Percentiles rank a stretch among this genome's conserved stretches.
These are phyloP conservation scores for Erysimum cheiranthoides DNA, from an alignment of 345 rosid genomes.

Conservation along the genomic window DNA sequence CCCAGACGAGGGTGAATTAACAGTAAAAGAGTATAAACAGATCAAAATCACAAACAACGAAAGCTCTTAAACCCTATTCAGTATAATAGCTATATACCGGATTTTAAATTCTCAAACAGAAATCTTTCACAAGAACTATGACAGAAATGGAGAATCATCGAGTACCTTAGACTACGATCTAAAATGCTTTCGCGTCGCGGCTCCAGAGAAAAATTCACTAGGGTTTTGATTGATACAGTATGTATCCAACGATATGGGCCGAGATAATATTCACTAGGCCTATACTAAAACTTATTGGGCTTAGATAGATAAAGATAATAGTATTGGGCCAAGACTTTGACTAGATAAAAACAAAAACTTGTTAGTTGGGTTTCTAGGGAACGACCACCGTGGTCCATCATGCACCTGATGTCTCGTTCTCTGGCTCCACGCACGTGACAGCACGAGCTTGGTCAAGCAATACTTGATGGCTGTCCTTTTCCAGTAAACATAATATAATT, in stretches of 20 bases:
- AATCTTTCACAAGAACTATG: too few species aligned
- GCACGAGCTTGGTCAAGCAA: conserved; percentile 36
- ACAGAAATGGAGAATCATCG: not conserved
- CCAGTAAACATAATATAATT: conserved; percentile 1
- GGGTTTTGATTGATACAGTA: conserved; percentile 36
- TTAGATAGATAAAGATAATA: not conserved
- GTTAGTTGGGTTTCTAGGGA: conserved; percentile 34
- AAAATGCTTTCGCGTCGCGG: conserved; percentile 37
- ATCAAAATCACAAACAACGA: not conserved
- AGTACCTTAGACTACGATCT: conserved; percentile 30
- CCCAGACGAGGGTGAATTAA: not conserved
- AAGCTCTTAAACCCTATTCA: too few species aligned
- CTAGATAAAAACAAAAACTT: conserved; percentile 17
- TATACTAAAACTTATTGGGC: not conserved
- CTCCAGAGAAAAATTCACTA: conserved; percentile 10
- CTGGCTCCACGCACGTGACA: conserved; percentile 48
- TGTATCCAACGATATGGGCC: conserved; percentile 25
- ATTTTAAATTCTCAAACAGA: not conserved
- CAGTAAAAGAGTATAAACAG: not conserved
- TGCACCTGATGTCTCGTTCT: conserved; percentile 32
- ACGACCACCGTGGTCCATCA: conserved; percentile 44
- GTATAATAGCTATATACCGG: not conserved
- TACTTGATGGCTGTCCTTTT: conserved; percentile 40
- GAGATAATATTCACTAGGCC: not conserved
- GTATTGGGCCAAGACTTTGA: conserved; percentile 25